These are phyloP conservation scores for Cytospora piceicola DNA, from an alignment of 2,329 filamentous ascomycete genomes.

Conservation along the genomic window DNA sequence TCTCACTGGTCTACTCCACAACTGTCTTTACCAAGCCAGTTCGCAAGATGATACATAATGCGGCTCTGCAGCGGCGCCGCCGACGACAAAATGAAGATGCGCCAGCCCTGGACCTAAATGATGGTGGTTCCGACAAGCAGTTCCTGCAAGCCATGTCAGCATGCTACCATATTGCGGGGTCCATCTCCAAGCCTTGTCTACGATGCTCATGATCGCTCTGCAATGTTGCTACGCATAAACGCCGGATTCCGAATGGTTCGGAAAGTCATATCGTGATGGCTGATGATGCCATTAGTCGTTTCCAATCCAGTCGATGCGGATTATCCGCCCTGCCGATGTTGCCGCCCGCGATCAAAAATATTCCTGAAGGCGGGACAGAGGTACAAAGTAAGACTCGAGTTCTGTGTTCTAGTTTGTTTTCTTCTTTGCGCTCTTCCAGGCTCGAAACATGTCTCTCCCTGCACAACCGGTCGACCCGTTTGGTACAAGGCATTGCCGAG, in stretches of 20 bases:
- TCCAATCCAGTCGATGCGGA: not conserved
- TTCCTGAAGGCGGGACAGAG: not conserved
- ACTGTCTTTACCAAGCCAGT: conserved; percentile 3
- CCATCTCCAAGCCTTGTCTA: not conserved
- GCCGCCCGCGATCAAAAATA: not conserved
- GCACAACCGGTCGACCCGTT: conserved; percentile 3
- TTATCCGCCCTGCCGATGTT: not conserved
- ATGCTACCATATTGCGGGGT: not conserved
- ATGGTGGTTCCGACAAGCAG: not conserved
- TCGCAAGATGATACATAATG: not conserved
- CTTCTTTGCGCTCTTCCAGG: not conserved
- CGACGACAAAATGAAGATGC: not conserved
- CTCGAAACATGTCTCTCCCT: conserved; percentile 6
- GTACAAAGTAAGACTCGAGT: not conserved
- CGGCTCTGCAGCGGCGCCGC: conserved; percentile 5
- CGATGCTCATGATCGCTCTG: not conserved
- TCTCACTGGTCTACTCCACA: not conserved
- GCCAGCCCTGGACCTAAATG: not conserved
- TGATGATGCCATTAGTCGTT: not conserved
- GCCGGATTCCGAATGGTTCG: not conserved
- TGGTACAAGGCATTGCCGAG: conserved; percentile 2
- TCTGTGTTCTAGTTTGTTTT: not conserved
- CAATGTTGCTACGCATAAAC: not conserved
- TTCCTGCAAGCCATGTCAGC: conserved; percentile 2
- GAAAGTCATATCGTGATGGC: not conserved